Evolutionary conservation across 108 stramenopile genomes (phyloP).

Genomic region (Conticribra guillardii): DNA sequence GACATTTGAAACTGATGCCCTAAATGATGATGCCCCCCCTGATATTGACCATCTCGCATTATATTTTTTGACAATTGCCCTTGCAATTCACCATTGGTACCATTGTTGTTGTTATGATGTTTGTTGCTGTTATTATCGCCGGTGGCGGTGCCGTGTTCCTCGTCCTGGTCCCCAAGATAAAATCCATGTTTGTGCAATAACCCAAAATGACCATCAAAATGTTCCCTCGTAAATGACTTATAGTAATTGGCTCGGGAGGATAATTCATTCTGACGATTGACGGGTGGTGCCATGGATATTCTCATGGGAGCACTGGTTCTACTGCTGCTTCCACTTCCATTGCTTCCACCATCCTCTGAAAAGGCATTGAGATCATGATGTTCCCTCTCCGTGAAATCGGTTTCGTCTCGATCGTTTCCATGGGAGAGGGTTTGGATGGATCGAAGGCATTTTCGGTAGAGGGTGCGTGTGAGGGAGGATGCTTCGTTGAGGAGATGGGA

Average conservation of each 20-base stretch:
- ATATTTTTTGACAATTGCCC: too few relatives aligned
- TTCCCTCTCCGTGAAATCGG: conserved; percentile 66
- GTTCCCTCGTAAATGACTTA: conserved; percentile 66
- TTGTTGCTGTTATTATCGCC: too few relatives aligned
- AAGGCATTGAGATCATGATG: conserved; percentile 44
- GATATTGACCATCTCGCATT: conserved; percentile 26
- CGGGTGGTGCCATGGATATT: conserved; percentile 71
- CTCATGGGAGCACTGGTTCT: too few relatives aligned
- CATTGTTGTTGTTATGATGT: conserved; percentile 22
- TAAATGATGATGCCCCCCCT: conserved; percentile 42
- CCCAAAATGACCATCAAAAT: conserved; percentile 76
- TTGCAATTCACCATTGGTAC: conserved; percentile 6
- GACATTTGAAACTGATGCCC: conserved; percentile 33
- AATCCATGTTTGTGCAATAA: conserved; percentile 63
- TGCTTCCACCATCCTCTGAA: not conserved
- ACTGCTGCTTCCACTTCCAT: too few relatives aligned
- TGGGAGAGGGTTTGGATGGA: conserved; percentile 55
- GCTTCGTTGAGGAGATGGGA: conserved; percentile 62
- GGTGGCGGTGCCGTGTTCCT: too few relatives aligned
- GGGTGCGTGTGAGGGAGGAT: conserved; percentile 56
- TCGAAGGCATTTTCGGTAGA: conserved; percentile 74
- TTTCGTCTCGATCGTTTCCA: conserved; percentile 81
- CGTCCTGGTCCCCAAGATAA: conserved; percentile 39
- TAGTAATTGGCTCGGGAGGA: conserved; percentile 80
- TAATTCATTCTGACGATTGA: conserved; percentile 79